Evolutionary conservation across 129 eudicot species (phyloP).

Genomic region (Chrysanthemum seticuspe): DNA sequence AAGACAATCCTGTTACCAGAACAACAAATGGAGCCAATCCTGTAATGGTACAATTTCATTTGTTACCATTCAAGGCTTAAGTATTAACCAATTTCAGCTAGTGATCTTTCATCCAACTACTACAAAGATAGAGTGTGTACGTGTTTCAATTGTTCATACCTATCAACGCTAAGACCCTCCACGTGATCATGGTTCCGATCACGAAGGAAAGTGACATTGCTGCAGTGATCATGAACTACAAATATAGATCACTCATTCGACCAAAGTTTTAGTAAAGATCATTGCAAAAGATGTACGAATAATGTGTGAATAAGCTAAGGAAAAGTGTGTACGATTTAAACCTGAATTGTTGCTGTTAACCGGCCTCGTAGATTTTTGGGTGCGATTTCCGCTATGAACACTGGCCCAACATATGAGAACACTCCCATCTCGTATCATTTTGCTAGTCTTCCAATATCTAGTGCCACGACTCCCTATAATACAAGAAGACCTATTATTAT

Average conservation of each 20-base stretch:
- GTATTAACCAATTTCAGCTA: background rate
- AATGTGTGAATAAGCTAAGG: no score
- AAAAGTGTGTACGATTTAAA: constrained; percentile 5
- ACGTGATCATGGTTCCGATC: constrained; percentile 47
- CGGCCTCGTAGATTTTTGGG: constrained; percentile 84
- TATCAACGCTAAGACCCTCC: constrained; percentile 58
- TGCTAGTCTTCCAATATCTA: constrained; percentile 81
- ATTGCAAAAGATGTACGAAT: no score
- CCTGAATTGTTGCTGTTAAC: constrained; percentile 87
- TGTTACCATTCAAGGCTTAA: background rate
- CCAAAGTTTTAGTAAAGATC: no score
- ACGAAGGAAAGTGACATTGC: constrained; percentile 50
- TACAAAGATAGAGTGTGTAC: background rate
- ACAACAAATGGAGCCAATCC: constrained; percentile 44
- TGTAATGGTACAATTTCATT: constrained; percentile 25
- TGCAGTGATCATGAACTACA: constrained; percentile 49
- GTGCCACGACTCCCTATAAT: constrained; percentile 49
- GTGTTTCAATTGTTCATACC: constrained; percentile 29
- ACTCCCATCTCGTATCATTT: constrained; percentile 97
- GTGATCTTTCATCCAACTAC: background rate
- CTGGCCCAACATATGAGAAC: constrained; percentile 89
- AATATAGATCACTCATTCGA: background rate
- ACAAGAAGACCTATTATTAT: constrained; percentile 8
- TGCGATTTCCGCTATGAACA: constrained; percentile 86
- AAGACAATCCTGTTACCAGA: constrained; percentile 39